phyloP scores from a whole-genome alignment of 306 rosid species.

The Vicia villosa region DNA sequence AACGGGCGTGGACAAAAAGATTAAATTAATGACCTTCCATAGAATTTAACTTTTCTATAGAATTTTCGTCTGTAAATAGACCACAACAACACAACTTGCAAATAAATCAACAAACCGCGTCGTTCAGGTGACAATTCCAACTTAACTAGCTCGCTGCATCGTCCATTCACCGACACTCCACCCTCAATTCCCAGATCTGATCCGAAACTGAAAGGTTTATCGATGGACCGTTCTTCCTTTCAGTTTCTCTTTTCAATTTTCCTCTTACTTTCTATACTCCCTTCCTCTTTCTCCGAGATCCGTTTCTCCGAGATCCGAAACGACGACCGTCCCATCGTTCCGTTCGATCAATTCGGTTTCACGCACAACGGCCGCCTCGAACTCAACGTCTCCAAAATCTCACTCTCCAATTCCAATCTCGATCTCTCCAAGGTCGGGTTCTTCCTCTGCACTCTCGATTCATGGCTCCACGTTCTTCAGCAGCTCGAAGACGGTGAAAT shows the following conservation, averaged over 20 bases:
- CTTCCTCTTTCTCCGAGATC: slow-evolving; percentile 65
- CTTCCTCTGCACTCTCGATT: slow-evolving; percentile 78
- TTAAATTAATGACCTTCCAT: background rate
- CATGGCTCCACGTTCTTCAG: slow-evolving; percentile 78
- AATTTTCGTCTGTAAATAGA: background rate
- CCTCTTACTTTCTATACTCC: slow-evolving; percentile 30
- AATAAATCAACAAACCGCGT: background rate
- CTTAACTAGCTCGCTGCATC: background rate
- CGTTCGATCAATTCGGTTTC: slow-evolving; percentile 88
- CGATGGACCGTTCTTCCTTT: slow-evolving; percentile 32
- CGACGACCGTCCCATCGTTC: slow-evolving; percentile 62
- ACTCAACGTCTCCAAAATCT: slow-evolving; percentile 62
- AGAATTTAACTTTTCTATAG: background rate
- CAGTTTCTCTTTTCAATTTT: slow-evolving; percentile 21
- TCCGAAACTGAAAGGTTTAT: slow-evolving; percentile 28
- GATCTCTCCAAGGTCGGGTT: slow-evolving; percentile 74
- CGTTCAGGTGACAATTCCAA: background rate
- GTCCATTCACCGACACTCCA: background rate
- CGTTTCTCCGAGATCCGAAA: slow-evolving; percentile 52
- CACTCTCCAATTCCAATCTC: slow-evolving; percentile 49
- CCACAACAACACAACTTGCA: background rate
- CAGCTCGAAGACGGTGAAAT: slow-evolving; percentile 70
- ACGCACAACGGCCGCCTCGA: slow-evolving; percentile 79
- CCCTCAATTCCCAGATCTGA: slow-evolving; percentile 12
- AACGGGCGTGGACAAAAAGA: background rate